Conservation (phyloP, 495 filamentous ascomycete species). For the Hamigera avellanea region DNA sequence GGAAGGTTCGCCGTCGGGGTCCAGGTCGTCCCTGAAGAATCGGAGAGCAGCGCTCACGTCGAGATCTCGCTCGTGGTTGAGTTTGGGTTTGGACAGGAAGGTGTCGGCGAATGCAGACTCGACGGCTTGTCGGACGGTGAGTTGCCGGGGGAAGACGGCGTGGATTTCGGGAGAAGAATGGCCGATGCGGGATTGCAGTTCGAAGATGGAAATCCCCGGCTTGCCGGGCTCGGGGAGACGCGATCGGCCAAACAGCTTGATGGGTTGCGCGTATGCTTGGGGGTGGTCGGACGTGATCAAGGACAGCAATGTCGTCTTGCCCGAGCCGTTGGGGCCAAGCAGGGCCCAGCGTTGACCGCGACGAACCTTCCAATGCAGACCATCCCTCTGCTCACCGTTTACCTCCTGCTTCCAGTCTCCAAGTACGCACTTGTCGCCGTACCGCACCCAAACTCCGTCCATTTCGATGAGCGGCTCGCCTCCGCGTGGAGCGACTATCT, state of each 20-base stretch:
- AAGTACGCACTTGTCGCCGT: constrained; percentile 64
- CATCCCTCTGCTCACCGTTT: constrained; percentile 33
- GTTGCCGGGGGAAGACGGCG: constrained; percentile 72
- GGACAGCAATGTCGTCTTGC: constrained; percentile 85
- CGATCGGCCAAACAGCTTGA: constrained; percentile 72
- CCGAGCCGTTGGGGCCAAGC: constrained; percentile 74
- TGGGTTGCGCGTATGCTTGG: constrained; percentile 79
- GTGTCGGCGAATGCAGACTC: constrained; percentile 87
- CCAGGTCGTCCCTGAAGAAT: constrained; percentile 67
- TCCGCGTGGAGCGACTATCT: constrained; percentile 1
- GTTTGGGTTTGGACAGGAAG: constrained; percentile 54
- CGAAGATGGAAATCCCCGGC: constrained; percentile 77
- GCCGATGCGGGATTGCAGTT: constrained; percentile 80
- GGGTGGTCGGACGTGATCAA: constrained; percentile 93
- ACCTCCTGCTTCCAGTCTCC: constrained; percentile 62
- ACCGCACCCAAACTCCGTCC: constrained; percentile 67
- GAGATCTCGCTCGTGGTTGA: constrained; percentile 40
- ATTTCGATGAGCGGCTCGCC: constrained; percentile 74
- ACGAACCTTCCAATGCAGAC: constrained; percentile 73
- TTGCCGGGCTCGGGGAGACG: constrained; percentile 62
- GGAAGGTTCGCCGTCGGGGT: constrained; percentile 27
- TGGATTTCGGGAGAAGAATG: constrained; percentile 92
- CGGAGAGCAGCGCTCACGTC: constrained; percentile 53
- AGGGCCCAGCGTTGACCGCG: constrained; percentile 82
- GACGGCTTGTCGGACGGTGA: constrained; percentile 63